Evolutionary conservation across 2,329 filamentous ascomycete genomes (phyloP), one percentile per base, ranked within the genome.

Genomic region (Trichoderma lentiforme): DNA sequence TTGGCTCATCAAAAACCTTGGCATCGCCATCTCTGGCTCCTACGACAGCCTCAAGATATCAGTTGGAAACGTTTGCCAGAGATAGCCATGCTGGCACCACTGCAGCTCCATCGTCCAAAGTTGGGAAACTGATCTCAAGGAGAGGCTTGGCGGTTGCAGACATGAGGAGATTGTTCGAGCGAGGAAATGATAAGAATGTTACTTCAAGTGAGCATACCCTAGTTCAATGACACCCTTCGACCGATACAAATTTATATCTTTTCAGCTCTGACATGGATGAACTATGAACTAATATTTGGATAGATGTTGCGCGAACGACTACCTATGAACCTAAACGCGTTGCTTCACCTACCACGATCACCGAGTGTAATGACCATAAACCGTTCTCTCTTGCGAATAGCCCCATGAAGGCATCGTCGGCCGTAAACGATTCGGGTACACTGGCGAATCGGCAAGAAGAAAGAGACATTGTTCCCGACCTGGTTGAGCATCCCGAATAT

Each of bases 121-220:
- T 11, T 30, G 15, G 43, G n/a, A 56, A 26, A 43, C 12, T 61
- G 8, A 30, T 24, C 3, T 12, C n/a, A 15, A 56, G 47, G 24
- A 62, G 43, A 2, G 57, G 47, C 4, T 77, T 75, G 9, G 63
- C 74, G 14, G 76, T 78, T n/a, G 76, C 76, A 15, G 76, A 78
- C 62, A 74, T 73, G 57, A 73, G 74, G 56, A 76, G 62, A 26
- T 43, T 78, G 11, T 78, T 78, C 57, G 77, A 78, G 28, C 57
- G 14, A 70, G 67, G 30, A n/a, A 8, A 15, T 39, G 28, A 15
- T 36, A 43, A 70, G 36, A 70, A 4, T 36, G 12, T 15, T 24
- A 28, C 39, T 62, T 34, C 57, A 12, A 62, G 67, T 70, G 57
- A n/a, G 67, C 36, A 3, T n/a, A 12, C 12, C 28, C 18, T 6